Percentiles rank a stretch among this genome's conserved stretches.
Conservation (phyloP, 2,329 filamentous ascomycete genomes). For the Dothistroma pini region DNA sequence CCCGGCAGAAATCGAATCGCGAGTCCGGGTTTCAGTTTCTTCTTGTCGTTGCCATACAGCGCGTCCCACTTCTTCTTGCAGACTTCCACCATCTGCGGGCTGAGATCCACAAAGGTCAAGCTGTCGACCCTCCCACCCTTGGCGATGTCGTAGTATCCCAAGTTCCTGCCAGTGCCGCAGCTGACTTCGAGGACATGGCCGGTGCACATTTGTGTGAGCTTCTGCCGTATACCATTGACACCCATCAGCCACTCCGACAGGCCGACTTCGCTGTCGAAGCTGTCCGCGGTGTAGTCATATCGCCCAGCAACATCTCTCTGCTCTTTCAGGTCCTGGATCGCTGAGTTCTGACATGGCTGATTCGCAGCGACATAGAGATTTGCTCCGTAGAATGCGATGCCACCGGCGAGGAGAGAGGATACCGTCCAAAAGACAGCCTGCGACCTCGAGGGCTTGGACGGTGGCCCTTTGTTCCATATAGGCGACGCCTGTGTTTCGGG, state of each 20-base stretch:
- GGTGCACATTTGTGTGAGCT: constrained; percentile 39
- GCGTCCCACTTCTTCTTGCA: constrained; percentile 49
- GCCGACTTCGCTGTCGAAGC: constrained; percentile 48
- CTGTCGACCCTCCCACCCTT: constrained; percentile 35
- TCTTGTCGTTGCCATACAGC: constrained; percentile 28
- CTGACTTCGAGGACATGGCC: constrained; percentile 50
- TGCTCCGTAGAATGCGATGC: constrained; percentile 40
- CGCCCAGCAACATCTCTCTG: constrained; percentile 43
- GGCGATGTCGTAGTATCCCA: constrained; percentile 40
- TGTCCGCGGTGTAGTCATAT: constrained; percentile 45
- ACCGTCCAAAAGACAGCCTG: constrained; percentile 1
- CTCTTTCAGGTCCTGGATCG: constrained; percentile 23
- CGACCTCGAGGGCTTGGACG: background rate
- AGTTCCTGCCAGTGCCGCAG: constrained; percentile 49
- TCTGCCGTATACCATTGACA: constrained; percentile 39
- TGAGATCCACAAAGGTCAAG: constrained; percentile 47
- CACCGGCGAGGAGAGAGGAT: constrained; percentile 32
- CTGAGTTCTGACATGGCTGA: constrained; percentile 24
- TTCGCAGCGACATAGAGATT: constrained; percentile 36
- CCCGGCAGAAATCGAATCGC: constrained; percentile 41
- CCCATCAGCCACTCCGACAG: constrained; percentile 43
- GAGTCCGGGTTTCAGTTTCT: constrained; percentile 20
- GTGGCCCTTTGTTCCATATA: background rate
- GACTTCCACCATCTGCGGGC: constrained; percentile 47
- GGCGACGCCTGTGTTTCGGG: background rate